These are phyloP conservation scores for Claviceps sp. DNA, from an alignment of 2,329 filamentous ascomycete genomes.

Conservation along the genomic window DNA sequence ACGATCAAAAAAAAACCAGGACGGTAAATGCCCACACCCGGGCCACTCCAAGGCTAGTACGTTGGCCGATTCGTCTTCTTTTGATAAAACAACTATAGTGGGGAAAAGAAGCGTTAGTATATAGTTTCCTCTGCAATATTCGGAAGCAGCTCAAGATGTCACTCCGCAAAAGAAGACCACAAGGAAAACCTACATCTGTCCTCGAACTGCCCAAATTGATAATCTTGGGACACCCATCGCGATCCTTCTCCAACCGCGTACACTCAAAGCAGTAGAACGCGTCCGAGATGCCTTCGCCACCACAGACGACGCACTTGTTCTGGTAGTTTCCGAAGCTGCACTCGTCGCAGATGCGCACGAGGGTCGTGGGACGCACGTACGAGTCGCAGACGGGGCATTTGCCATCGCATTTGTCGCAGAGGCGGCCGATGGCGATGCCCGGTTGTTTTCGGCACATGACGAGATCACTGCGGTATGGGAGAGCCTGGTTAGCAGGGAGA, in stretches of 20 bases:
- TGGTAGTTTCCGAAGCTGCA: slow-evolving; percentile 99
- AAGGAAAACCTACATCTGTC: slow-evolving; percentile 58
- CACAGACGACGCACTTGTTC: slow-evolving; percentile 98
- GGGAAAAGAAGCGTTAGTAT: background rate
- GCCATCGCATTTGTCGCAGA: slow-evolving; percentile 99
- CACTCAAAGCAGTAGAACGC: slow-evolving; percentile 99
- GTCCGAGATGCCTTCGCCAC: slow-evolving; percentile 93
- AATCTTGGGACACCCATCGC: slow-evolving; percentile 97
- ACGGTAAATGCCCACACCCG: slow-evolving; percentile 29
- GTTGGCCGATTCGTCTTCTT: slow-evolving; percentile 51
- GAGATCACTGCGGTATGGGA: slow-evolving; percentile 52
- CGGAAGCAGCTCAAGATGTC: background rate
- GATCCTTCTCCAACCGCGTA: slow-evolving; percentile 88
- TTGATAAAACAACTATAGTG: slow-evolving; percentile 44
- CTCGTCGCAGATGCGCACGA: slow-evolving; percentile 97
- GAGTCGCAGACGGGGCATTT: slow-evolving; percentile 99
- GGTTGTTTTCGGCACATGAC: slow-evolving; percentile 99
- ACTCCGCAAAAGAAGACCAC: background rate
- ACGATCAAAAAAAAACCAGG: background rate
- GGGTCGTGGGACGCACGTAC: slow-evolving; percentile 93
- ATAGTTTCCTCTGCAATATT: too few relatives aligned
- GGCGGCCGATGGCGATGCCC: slow-evolving; percentile 92
- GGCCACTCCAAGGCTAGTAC: slow-evolving; percentile 37
- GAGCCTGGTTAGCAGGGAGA: background rate
- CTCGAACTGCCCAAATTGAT: slow-evolving; percentile 93